Evolutionary conservation across 148 eudicot genomes (phyloP).

Genomic region (Euryodendron excelsum): DNA sequence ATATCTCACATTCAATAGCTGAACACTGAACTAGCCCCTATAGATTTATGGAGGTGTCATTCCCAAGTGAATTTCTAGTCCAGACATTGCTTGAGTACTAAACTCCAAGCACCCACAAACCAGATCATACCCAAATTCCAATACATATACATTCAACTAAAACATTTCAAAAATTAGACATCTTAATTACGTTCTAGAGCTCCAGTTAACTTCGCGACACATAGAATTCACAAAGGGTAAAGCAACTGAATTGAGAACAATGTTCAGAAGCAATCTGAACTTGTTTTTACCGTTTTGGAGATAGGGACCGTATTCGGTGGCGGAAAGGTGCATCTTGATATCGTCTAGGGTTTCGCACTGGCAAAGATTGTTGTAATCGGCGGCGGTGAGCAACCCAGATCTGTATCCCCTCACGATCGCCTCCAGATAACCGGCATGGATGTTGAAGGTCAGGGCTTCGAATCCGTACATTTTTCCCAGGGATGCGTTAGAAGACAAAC

Average conservation of each 20-base stretch:
- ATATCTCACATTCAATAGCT: too few species aligned
- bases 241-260: neutral
- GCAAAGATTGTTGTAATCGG: constrained; percentile 92
- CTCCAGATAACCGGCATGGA: constrained; percentile 85
- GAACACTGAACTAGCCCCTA: too few species aligned
- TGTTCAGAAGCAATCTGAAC: neutral
- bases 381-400: constrained; percentile 86
- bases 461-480: constrained; percentile 71
- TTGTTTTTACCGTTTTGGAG: constrained; percentile 26
- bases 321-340: constrained; percentile 94
- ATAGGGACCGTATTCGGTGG: constrained; percentile 83
- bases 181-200: too few species aligned
- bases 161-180: too few species aligned
- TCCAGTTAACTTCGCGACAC: neutral
- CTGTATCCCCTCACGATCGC: constrained; percentile 91
- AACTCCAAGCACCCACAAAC: too few species aligned
- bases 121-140: too few species aligned
- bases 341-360: constrained; percentile 95
- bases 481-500: neutral
- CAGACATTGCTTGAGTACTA: too few species aligned
- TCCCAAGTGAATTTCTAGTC: too few species aligned
- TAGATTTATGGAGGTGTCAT: too few species aligned
- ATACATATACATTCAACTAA: too few species aligned
- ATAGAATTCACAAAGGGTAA: neutral
- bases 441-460: constrained; percentile 94